Evolutionary conservation across 2,329 filamentous ascomycete genomes (phyloP), one percentile per base, ranked within the genome.

Genomic region (Fusarium nematophilum): DNA sequence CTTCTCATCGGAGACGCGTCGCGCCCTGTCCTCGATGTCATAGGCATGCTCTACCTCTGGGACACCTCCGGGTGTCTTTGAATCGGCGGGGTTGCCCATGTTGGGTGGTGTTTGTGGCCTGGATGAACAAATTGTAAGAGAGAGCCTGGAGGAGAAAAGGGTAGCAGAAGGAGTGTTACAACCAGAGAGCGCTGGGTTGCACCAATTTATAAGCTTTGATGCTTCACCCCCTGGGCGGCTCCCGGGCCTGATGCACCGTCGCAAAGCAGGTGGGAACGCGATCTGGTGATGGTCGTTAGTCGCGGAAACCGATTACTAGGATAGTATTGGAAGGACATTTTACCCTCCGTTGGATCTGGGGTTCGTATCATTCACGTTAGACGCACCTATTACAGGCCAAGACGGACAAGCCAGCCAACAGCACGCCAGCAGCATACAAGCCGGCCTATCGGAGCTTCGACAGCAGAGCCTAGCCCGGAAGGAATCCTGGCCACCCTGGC

Each of bases 321-420:
- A 10, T 57, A 9, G 38, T 14, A 44, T 36, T 48, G 42, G 39
- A 47, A 46, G 25, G 45, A 29, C 46, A 59, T 59, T 62, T 66
- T 64, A 63, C 46, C 63, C n/a, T n/a, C n/a, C n/a, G n/a, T n/a
- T n/a, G n/a, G n/a, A 56, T 59, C 63, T 66, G 63, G 63, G 63
- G 62, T 60, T 51, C 37, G 43, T 45, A 31, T 38, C 23, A n/a
- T 18, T 54, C 11, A 15, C 23, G 10, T 14, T 44, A 62, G 36
- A 53, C 64, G 64, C 64, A 52, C 64, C 60, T 65, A 65, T 66
- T 17, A 39, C 43, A 21, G 36, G 30, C 15, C 27, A 49, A n/a
- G 53, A 30, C 13, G 34, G 23, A 8, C 40, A 38, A 38, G 29
- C 13, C 4, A 17, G 40, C 30, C 33, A 21, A 27, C 27, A 52